A percentile compares a stretch with the other conserved stretches of the same genome.
These are phyloP conservation scores for Xylaria curta DNA, from an alignment of 495 filamentous ascomycete genomes.

Conservation along the genomic window DNA sequence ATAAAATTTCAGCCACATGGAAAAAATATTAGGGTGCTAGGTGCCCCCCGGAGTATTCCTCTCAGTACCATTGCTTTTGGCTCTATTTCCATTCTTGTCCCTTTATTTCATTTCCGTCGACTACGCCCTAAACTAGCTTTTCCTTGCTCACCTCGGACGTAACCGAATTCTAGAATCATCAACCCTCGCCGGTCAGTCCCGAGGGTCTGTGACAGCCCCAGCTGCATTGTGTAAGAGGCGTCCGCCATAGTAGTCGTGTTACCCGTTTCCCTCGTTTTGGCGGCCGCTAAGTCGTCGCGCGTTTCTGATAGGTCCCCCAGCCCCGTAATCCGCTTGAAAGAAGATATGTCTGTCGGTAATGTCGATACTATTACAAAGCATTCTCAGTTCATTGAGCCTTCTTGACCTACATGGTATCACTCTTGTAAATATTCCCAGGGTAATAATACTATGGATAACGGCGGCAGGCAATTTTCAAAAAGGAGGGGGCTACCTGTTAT, in stretches of 20 bases:
- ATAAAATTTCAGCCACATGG: neutral
- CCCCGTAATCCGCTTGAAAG: neutral
- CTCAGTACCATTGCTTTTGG: neutral
- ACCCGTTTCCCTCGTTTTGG: neutral
- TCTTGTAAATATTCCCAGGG: neutral
- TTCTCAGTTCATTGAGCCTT: neutral
- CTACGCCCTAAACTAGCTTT: neutral
- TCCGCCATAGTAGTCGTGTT: slow-evolving; percentile 18
- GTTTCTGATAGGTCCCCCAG: neutral
- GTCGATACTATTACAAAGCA: neutral
- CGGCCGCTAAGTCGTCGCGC: neutral
- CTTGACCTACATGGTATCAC: slow-evolving; percentile 2
- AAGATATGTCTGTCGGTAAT: slow-evolving; percentile 8
- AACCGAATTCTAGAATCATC: slow-evolving; percentile 12
- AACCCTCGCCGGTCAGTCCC: slow-evolving; percentile 23
- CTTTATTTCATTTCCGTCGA: neutral
- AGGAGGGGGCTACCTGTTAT: slow-evolving; percentile 9
- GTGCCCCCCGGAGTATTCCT: neutral
- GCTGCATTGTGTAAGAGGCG: slow-evolving; percentile 19
- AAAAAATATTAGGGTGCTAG: neutral
- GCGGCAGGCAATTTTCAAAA: slow-evolving; percentile 22
- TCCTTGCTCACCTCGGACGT: slow-evolving; percentile 8
- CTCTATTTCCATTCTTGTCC: neutral
- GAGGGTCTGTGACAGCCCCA: neutral
- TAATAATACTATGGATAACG: neutral